phyloP scores from a whole-genome alignment of 768 basidiomycete species.

The Hypsizygus marmoreus region DNA sequence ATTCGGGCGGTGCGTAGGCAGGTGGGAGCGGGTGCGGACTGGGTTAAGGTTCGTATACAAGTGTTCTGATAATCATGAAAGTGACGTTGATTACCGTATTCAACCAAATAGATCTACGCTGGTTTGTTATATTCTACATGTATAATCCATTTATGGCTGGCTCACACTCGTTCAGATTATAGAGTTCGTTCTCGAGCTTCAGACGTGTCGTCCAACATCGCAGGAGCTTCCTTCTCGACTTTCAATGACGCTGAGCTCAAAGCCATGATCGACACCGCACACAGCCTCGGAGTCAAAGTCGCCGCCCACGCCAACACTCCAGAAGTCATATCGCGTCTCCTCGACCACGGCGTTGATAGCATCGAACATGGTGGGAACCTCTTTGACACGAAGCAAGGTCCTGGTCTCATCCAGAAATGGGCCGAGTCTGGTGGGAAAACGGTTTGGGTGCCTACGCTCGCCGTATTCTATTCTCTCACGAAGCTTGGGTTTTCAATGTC shows the following conservation, averaged over 20 bases:
- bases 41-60: conserved; percentile 53
- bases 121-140: conserved; percentile 32
- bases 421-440: conserved; percentile 27
- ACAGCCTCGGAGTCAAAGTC: conserved; percentile 27
- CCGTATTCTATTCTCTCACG: conserved; percentile 42
- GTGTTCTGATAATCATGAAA: background rate
- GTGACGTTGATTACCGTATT: background rate
- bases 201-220: conserved; percentile 39
- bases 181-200: conserved; percentile 47
- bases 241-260: conserved; percentile 48
- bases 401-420: conserved; percentile 27
- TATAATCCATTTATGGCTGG: conserved; percentile 12
- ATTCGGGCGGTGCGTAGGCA: conserved; percentile 58
- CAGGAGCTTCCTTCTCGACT: conserved; percentile 36
- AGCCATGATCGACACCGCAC: conserved; percentile 54
- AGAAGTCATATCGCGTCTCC: conserved; percentile 21
- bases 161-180: conserved; percentile 45
- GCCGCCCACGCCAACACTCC: conserved; percentile 4
- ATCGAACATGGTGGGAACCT: conserved; percentile 57
- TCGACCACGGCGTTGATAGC: conserved; percentile 46
- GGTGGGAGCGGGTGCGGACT: conserved; percentile 66
- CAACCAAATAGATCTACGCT: conserved; percentile 54
- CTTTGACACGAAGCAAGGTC: conserved; percentile 19
- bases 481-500: conserved; percentile 13
- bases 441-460: conserved; percentile 62